Evolutionary conservation across 768 basidiomycete species (phyloP).

Genomic region (Paxillus ammoniavirescens): DNA sequence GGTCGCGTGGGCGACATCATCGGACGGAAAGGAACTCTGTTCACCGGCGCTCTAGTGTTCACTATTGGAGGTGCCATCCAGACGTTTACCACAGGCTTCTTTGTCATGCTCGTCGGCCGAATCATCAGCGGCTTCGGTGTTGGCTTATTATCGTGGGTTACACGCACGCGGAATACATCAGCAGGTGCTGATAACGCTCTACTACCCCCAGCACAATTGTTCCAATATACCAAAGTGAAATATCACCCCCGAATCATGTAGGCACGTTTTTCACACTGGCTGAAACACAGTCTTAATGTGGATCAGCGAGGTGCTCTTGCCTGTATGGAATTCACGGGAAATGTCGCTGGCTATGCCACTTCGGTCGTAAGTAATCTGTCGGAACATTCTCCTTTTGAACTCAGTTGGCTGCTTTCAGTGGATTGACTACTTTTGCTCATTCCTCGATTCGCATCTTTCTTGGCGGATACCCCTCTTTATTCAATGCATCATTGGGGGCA

Average conservation of each 20-base stretch:
- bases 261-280: slow-evolving; percentile 16
- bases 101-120: slow-evolving; percentile 79
- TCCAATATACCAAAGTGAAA: slow-evolving; percentile 94
- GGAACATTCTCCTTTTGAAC: background rate
- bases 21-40: slow-evolving; percentile 82
- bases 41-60: slow-evolving; percentile 81
- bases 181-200: slow-evolving; percentile 4
- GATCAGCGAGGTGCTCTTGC: slow-evolving; percentile 82
- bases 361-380: slow-evolving; percentile 65
- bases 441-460: slow-evolving; percentile 78
- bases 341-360: slow-evolving; percentile 86
- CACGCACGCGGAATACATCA: background rate
- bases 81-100: slow-evolving; percentile 76
- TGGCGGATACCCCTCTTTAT: slow-evolving; percentile 90
- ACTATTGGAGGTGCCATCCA: slow-evolving; percentile 85
- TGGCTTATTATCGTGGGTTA: slow-evolving; percentile 77
- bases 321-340: slow-evolving; percentile 94
- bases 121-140: slow-evolving; percentile 88
- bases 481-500: slow-evolving; percentile 82
- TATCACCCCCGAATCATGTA: slow-evolving; percentile 89
- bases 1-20: slow-evolving; percentile 86
- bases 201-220: slow-evolving; percentile 72
- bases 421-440: slow-evolving; percentile 94
- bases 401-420: slow-evolving; percentile 48
- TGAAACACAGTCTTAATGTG: slow-evolving; percentile 2